Percentiles rank a stretch among this genome's conserved stretches.
Conservation (phyloP, 768 basidiomycete genomes). For the Ramaria sp. region DNA sequence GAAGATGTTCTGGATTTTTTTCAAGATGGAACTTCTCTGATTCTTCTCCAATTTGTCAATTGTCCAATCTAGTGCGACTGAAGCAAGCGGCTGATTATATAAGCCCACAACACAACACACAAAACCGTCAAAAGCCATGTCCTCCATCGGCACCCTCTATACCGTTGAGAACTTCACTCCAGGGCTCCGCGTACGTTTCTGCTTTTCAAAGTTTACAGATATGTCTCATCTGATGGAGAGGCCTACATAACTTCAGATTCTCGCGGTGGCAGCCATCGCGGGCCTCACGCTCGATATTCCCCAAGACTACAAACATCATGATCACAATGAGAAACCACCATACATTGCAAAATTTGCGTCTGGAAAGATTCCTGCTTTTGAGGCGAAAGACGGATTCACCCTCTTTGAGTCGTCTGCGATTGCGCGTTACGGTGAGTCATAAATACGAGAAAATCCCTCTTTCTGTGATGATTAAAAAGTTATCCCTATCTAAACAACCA, state of each 20-base stretch:
- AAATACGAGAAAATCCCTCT: slow-evolving; percentile 14
- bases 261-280: slow-evolving; percentile 46
- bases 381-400: slow-evolving; percentile 64
- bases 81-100: too few relatives aligned
- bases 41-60: too few relatives aligned
- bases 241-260: too few relatives aligned
- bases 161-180: not conserved
- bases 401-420: slow-evolving; percentile 73
- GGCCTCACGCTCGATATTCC: slow-evolving; percentile 48
- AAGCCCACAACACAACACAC: too few relatives aligned
- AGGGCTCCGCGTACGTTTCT: slow-evolving; percentile 5
- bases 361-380: slow-evolving; percentile 80
- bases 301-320: slow-evolving; percentile 42
- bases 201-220: not conserved
- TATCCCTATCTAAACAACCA: slow-evolving; percentile 60
- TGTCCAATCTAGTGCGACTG: too few relatives aligned
- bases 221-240: too few relatives aligned
- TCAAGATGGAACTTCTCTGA: too few relatives aligned
- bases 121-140: slow-evolving; percentile 11
- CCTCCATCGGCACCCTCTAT: slow-evolving; percentile 11
- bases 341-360: slow-evolving; percentile 67
- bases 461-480: slow-evolving; percentile 44
- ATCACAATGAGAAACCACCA: slow-evolving; percentile 61
- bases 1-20: too few relatives aligned
- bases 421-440: slow-evolving; percentile 76